Evolutionary conservation across 2,329 filamentous ascomycete species (phyloP).

Genomic region (Diaporthe vaccinii): DNA sequence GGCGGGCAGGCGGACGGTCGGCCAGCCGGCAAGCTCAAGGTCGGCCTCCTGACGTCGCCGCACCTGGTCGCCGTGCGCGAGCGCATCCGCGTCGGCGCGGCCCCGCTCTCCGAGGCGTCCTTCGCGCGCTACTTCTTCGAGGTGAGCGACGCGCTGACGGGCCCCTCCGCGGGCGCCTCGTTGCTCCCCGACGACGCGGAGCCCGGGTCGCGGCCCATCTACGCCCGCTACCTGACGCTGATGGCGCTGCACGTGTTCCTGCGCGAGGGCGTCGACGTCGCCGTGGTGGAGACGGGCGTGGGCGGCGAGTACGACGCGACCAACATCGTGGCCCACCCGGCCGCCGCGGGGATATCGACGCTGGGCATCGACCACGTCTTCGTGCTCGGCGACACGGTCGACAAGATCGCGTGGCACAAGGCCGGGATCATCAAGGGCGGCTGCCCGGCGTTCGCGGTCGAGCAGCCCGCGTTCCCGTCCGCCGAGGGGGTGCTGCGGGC

Average conservation of each 20-base stretch:
- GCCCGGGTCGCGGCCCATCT: slow-evolving; percentile 62
- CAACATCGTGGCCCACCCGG: slow-evolving; percentile 72
- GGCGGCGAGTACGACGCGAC: slow-evolving; percentile 79
- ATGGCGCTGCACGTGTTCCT: slow-evolving; percentile 77
- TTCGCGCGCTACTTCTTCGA: slow-evolving; percentile 78
- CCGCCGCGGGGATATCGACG: slow-evolving; percentile 73
- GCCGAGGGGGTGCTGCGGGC: slow-evolving; percentile 67
- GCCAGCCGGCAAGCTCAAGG: slow-evolving; percentile 54
- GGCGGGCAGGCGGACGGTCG: slow-evolving; percentile 17
- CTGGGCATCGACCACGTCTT: slow-evolving; percentile 78
- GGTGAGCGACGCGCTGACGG: slow-evolving; percentile 71
- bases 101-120: slow-evolving; percentile 67
- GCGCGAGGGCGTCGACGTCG: slow-evolving; percentile 71
- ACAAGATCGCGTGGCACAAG: slow-evolving; percentile 81
- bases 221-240: slow-evolving; percentile 72
- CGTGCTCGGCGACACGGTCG: slow-evolving; percentile 72
- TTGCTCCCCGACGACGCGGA: slow-evolving; percentile 50
- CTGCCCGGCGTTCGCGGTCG: slow-evolving; percentile 69
- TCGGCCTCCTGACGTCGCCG: slow-evolving; percentile 78
- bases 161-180: slow-evolving; percentile 44
- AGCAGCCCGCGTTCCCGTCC: slow-evolving; percentile 58
- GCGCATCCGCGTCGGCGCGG: slow-evolving; percentile 73
- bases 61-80: slow-evolving; percentile 77
- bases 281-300: slow-evolving; percentile 76
- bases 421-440: slow-evolving; percentile 77